Evolutionary conservation across 1,284 basidiomycete genomes (phyloP), one percentile per base, ranked within the genome.

Genomic region (Pisolithus thermaeus): DNA sequence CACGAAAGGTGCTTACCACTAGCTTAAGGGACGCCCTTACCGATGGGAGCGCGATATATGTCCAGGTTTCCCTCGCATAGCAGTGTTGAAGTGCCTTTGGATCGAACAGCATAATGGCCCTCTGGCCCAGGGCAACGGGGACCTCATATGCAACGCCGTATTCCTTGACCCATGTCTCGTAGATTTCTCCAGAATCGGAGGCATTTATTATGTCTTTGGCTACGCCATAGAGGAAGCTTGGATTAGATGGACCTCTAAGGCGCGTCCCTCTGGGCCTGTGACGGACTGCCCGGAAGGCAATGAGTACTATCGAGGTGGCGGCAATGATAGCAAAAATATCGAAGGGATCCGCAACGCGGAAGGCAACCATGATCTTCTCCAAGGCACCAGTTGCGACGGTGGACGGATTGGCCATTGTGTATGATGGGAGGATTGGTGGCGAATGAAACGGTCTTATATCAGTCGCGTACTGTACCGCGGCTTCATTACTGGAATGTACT

Each of bases 51-150:
- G 73, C 67, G 1, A 73, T 67, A 58, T 83, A 83, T 0, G 53
- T 71, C 28, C 67, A 73, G 0, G 78, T 78, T 52, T 83, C 79
- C 54, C 68, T 73, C 1, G 74, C 66, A 56, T 79, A 79, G 56
- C 81, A 78, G 56, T 83, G 77, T 1, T 72, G 64, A 27, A 77
- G 69, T 0, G 81, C 80, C 59, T 77, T 80, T 1, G 80, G 74
- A 56, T 84, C 82, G 45, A 70, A 71, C 16, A 84, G 59, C 9
- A 81, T 61, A 9, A 83, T 64, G 22, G 66, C 61, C 3, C 58
- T 65, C 0, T 64, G 60, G 2, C 79, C 79, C 7, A 83, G 61
- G 0, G 66, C 59, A 0, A 64, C 67, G 2, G 79, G 76, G 14
- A 80, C 56, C 46, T 65, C 59, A 59, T 68, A 82, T 1, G 73